Evolutionary conservation across 1,284 basidiomycete species (phyloP), one percentile per base, ranked within the genome.

Genomic region (Cerioporus squamosus): DNA sequence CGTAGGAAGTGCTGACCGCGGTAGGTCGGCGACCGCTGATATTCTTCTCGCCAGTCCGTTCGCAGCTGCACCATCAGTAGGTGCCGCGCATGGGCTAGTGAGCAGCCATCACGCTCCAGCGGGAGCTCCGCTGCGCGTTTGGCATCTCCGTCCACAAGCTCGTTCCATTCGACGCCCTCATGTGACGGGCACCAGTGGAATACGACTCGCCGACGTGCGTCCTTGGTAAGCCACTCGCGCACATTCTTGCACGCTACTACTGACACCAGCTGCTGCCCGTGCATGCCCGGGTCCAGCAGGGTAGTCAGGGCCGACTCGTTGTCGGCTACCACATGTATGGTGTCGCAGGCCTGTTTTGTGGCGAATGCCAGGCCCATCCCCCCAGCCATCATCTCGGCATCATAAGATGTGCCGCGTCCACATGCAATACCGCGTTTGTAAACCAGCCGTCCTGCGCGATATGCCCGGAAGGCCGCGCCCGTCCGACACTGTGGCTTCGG

Each of bases 161-260:
- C 23, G 24, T 55, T 55, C 55, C 55, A 33, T 29, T 40, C 44
- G 1, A 57, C 20, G 1, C 49, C 49, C 17, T 38, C 24, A 26
- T 57, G 44, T 1, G 49, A 55, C 24, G 47, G 53, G 42, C 54
- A 55, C 54, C 54, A 55, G 31, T 55, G 47, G 42, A 55, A 50
- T 3, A 55, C 47, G 7, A 42, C 44, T 20, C 43, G 54, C 17
- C 55, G 9, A 6, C 31, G 44, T 5, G 14, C 49, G 20, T 57
- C 49, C 5, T 47, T 51, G 2, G 29, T 36, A 2, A 57, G 44
- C 55, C 55, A 52, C 24, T 57, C 50, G 8, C 55, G 55, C 6
- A 46, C 44, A 18, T 57, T 51, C 6, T 48, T 36, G 38, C 55
- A 52, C 18, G 55, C 55, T 7, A 52, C 17, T 10, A 57, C 38